phyloP scores from a whole-genome alignment of 2,329 filamentous ascomycete species.

The Aspergillus quadrilineatus region DNA sequence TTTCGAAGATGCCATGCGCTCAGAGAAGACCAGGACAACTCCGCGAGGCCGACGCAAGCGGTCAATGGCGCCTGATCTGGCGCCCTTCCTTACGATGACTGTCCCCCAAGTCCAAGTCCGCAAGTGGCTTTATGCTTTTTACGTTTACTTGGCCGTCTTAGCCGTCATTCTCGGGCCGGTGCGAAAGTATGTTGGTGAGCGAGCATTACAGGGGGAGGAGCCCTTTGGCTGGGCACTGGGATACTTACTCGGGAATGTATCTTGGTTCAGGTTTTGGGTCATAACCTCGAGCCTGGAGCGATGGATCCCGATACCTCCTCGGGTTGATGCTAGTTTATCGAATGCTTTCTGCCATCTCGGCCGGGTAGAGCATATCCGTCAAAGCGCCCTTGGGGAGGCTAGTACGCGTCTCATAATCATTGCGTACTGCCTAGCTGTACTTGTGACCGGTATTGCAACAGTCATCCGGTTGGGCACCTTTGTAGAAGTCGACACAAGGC shows the following conservation, averaged over 20 bases:
- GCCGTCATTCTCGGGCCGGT: slow-evolving; percentile 69
- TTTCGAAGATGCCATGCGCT: slow-evolving; percentile 31
- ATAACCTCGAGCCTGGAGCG: slow-evolving; percentile 65
- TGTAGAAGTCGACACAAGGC: slow-evolving; percentile 89
- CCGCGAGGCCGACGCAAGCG: slow-evolving; percentile 66
- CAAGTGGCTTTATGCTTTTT: slow-evolving; percentile 81
- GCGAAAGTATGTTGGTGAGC: slow-evolving; percentile 64
- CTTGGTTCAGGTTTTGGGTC: slow-evolving; percentile 69
- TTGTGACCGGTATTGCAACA: slow-evolving; percentile 68
- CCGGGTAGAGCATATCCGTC: slow-evolving; percentile 66
- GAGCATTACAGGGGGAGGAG: slow-evolving; percentile 70
- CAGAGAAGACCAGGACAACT: slow-evolving; percentile 46
- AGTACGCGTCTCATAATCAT: slow-evolving; percentile 77
- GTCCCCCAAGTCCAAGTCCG: slow-evolving; percentile 70
- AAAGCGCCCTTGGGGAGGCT: slow-evolving; percentile 66
- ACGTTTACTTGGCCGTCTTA: slow-evolving; percentile 69
- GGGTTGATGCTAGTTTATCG: slow-evolving; percentile 29
- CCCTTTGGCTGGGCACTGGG: slow-evolving; percentile 90
- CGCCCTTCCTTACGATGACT: slow-evolving; percentile 78
- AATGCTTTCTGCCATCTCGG: slow-evolving; percentile 52
- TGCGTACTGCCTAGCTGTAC: slow-evolving; percentile 69
- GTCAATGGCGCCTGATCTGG: slow-evolving; percentile 62
- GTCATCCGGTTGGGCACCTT: slow-evolving; percentile 73
- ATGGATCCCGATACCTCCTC: slow-evolving; percentile 72
- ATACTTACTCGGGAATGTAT: slow-evolving; percentile 80